Percentiles rank a stretch among this genome's conserved stretches.
phyloP scores from a whole-genome alignment of 129 eudicot species.

The Chrysanthemum seticuspe region DNA sequence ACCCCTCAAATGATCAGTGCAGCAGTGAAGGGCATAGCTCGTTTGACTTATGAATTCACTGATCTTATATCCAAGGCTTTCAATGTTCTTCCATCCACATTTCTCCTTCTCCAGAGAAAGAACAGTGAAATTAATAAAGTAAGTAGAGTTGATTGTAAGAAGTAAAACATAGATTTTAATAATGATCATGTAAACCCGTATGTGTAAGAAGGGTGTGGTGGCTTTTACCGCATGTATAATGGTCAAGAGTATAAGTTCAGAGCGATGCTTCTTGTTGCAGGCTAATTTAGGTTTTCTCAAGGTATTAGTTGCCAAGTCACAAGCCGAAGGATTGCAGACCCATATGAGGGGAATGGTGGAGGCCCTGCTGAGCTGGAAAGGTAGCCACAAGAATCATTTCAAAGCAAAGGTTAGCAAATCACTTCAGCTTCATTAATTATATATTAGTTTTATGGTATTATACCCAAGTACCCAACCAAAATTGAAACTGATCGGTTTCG shows the following conservation, averaged over 20 bases:
- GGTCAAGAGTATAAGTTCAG: slow-evolving; percentile 13
- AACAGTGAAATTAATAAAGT: slow-evolving; percentile 58
- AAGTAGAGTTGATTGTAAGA: no score
- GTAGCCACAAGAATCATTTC: slow-evolving; percentile 78
- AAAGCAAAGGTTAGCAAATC: slow-evolving; percentile 71
- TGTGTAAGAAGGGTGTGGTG: background rate
- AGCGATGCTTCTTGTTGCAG: slow-evolving; percentile 39
- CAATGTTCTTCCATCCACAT: slow-evolving; percentile 73
- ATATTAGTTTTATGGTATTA: background rate
- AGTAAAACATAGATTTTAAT: no score
- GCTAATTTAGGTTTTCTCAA: slow-evolving; percentile 90
- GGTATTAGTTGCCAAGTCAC: slow-evolving; percentile 95
- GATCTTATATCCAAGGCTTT: slow-evolving; percentile 85
- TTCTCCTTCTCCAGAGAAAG: slow-evolving; percentile 78
- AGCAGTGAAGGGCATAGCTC: slow-evolving; percentile 93
- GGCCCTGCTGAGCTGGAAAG: slow-evolving; percentile 80
- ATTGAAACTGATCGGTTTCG: no score
- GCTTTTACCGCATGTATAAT: background rate
- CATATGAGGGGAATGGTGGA: slow-evolving; percentile 77
- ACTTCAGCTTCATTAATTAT: background rate
- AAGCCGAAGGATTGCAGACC: slow-evolving; percentile 64
- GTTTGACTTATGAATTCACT: slow-evolving; percentile 91
- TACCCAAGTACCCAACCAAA: no score
- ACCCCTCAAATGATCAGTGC: slow-evolving; percentile 98
- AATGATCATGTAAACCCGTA: no score